These are phyloP conservation scores for Scheffersomyces cryptocercus DNA, from an alignment of 1,139 yeast species.

Conservation along the genomic window DNA sequence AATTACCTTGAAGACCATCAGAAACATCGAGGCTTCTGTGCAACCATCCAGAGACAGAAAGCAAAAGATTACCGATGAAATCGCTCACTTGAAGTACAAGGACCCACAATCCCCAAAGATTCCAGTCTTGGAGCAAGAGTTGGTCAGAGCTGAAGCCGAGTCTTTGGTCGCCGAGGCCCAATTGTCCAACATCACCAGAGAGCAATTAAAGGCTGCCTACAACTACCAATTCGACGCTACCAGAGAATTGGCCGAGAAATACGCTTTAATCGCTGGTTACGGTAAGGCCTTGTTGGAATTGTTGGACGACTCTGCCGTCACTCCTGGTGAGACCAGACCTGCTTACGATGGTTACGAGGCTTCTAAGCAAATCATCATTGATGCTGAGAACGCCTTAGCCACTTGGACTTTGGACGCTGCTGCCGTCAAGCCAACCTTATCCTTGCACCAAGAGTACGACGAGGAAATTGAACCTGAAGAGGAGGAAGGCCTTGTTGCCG, in stretches of 20 bases:
- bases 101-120: constrained; percentile 98
- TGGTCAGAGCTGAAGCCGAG: constrained; percentile 98
- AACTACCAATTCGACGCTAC: constrained; percentile 95
- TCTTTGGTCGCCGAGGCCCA: constrained; percentile 99
- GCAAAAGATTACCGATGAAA: constrained; percentile 95
- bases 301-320: constrained; percentile 93
- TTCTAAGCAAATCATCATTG: constrained; percentile 95
- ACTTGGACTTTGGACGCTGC: constrained; percentile 97
- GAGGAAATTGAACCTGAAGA: constrained; percentile 56
- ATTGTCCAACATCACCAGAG: constrained; percentile 95
- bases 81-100: constrained; percentile 96
- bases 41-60: constrained; percentile 98
- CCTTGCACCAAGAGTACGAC: constrained; percentile 77
- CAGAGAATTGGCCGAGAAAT: constrained; percentile 94
- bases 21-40: constrained; percentile 96
- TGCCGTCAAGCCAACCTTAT: constrained; percentile 89
- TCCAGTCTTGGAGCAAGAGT: constrained; percentile 92
- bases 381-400: constrained; percentile 93
- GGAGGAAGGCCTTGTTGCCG: constrained; percentile 48
- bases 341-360: constrained; percentile 98
- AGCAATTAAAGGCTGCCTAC: constrained; percentile 95
- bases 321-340: constrained; percentile 99
- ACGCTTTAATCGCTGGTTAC: constrained; percentile 96
- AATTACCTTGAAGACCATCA: constrained; percentile 88
- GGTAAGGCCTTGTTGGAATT: constrained; percentile 96